Conservation (phyloP, 2,329 filamentous ascomycete genomes). For the Ophiostoma tasmaniense region DNA sequence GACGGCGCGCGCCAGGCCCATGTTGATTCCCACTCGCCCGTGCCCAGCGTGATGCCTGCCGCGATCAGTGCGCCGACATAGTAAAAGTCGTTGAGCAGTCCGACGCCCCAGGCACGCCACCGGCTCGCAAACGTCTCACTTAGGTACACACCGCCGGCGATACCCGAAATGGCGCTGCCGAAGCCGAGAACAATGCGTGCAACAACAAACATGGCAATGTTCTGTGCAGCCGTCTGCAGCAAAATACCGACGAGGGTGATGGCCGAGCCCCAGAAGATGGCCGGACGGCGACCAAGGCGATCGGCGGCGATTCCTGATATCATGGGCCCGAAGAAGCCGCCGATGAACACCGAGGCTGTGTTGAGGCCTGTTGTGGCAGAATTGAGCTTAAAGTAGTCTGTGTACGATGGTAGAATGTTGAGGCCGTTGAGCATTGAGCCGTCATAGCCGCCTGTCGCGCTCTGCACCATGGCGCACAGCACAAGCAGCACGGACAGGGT, state of each 20-base stretch:
- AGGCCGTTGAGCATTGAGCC: constrained; percentile 48
- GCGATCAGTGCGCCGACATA: constrained; percentile 37
- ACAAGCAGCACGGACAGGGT: constrained; percentile 34
- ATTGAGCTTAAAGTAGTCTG: constrained; percentile 26
- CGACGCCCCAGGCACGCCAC: constrained; percentile 38
- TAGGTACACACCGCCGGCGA: constrained; percentile 13
- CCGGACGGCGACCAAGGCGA: constrained; percentile 35
- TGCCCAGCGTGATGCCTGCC: constrained; percentile 36
- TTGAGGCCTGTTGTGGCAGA: constrained; percentile 34
- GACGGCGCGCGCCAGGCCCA: constrained; percentile 23
- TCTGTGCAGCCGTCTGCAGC: constrained; percentile 31
- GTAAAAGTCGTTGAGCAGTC: constrained; percentile 24
- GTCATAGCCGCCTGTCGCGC: constrained; percentile 35
- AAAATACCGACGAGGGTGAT: constrained; percentile 33
- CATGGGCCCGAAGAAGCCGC: constrained; percentile 36
- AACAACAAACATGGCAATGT: constrained; percentile 26
- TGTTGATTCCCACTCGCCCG: constrained; percentile 25
- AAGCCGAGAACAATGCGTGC: constrained; percentile 28
- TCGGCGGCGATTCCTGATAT: constrained; percentile 39
- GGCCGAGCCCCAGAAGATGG: constrained; percentile 35
- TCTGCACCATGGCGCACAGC: constrained; percentile 31
- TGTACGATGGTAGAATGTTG: constrained; percentile 31
- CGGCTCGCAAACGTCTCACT: constrained; percentile 38
- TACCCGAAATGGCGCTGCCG: constrained; percentile 24
- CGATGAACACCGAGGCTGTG: constrained; percentile 38